Evolutionary conservation across 192 early-diverging fungal genomes (phyloP).

Genomic region (Kickxella alabastrina): DNA sequence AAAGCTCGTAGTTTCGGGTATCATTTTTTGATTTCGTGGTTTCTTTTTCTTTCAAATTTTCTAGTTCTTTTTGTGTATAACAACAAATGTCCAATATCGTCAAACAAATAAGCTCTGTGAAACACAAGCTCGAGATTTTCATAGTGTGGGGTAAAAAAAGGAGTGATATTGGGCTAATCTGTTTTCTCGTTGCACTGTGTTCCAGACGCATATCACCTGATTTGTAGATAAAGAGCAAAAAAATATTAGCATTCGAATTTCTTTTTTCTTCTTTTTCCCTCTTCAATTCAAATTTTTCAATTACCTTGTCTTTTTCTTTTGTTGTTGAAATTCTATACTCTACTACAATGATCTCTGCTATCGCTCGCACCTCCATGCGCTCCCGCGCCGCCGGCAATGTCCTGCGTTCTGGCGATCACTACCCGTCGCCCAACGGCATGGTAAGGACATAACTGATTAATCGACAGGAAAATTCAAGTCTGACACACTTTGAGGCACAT

Average conservation of each 20-base stretch:
- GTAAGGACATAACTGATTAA: constrained; percentile 18
- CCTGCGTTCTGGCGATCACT: constrained; percentile 31
- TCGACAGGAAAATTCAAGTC: neutral
- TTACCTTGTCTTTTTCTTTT: constrained; percentile 5
- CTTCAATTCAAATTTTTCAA: neutral
- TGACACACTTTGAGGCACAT: no score
- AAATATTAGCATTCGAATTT: neutral
- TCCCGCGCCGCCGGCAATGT: constrained; percentile 31
- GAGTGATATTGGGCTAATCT: no score
- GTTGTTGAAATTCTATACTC: constrained; percentile 9
- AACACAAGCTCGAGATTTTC: no score
- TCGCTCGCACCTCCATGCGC: constrained; percentile 51
- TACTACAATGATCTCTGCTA: constrained; percentile 35
- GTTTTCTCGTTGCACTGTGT: no score
- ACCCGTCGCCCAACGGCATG: constrained; percentile 48
- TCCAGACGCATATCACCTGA: constrained; percentile 5
- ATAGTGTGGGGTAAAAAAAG: no score
- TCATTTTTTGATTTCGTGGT: no score
- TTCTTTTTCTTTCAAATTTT: neutral
- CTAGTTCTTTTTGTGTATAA: neutral
- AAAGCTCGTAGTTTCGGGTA: no score
- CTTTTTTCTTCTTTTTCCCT: neutral
- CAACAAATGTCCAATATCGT: neutral
- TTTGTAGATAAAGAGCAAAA: neutral
- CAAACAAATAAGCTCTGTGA: neutral